Base-by-base conservation (phyloP, 2,329 filamentous ascomycete species). In the Penicillium griseofulvum region DNA sequence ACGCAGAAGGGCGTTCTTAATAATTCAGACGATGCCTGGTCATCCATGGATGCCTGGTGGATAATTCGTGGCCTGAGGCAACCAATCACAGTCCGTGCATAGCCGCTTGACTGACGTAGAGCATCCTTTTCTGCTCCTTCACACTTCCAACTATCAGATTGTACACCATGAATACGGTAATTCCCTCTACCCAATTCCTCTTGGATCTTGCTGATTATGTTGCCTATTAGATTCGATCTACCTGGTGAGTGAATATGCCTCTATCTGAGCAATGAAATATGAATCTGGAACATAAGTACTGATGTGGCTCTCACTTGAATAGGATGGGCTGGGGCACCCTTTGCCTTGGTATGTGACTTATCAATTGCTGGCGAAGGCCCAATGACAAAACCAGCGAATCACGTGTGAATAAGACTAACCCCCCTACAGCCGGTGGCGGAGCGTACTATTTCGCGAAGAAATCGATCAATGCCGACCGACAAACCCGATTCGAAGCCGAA, bases 381-480 rank as follows among this genome's bases (percentile, higher is more conserved):
- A 19, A 41, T 16, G 16, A 11, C 28, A 17, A 31, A 17, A 22
- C 12, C 12, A 24, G 14, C 3, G 19, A 19, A n/a, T 29, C 16
- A 4, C 2, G 12, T 11, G 17, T 3, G 4, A 38, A 16, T 4
- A 33, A 29, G 14, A 55, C 49, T 56, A 49, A 63, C 47, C 52
- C 36, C 46, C 43, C 24, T 47, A 2, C 69, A 91, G 91, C 92
- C 64, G 94, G 93, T 70, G 94, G 86, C 62, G 90, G 88, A 60
- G 91, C 93, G 68, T 99, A 97, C 81, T 91, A 90, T 80, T 96
- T 97, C 73, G 94, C 94, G 61, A 99, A 99, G 82, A 83, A 85
- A 70, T 87, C 87, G 74, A 96, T 99, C 82, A 96, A 97, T 72
- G 89, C 89, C 65, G 91, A 97, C 75, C 89, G 93, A 61, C 81